phyloP scores from a whole-genome alignment of 2,329 filamentous ascomycete species.

The Gaeumannomyces tritici region DNA sequence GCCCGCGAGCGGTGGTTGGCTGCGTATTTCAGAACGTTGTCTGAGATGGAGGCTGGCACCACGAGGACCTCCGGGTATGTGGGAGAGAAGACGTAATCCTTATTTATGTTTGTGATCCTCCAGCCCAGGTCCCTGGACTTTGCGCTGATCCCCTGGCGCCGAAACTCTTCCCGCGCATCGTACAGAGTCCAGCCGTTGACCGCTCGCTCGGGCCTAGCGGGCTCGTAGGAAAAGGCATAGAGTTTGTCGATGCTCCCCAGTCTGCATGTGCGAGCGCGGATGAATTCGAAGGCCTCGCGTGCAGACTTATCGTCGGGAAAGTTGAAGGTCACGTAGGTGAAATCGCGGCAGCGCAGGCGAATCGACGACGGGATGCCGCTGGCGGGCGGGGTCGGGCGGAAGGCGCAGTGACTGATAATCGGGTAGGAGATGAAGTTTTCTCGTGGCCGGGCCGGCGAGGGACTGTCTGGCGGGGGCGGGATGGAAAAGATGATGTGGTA shows the following conservation, averaged over 20 bases:
- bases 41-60: conserved; percentile 85
- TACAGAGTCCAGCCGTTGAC: conserved; percentile 79
- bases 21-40: conserved; percentile 92
- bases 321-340: conserved; percentile 87
- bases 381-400: conserved; percentile 61
- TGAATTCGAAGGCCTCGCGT: conserved; percentile 78
- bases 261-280: conserved; percentile 72
- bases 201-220: conserved; percentile 61
- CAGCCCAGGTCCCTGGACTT: conserved; percentile 73
- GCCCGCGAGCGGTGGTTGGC: conserved; percentile 79
- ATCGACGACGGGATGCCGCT: conserved; percentile 71
- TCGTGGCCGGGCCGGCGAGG: conserved; percentile 17
- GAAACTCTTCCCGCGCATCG: conserved; percentile 76
- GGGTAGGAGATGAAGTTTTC: conserved; percentile 92
- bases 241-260: conserved; percentile 78
- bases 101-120: conserved; percentile 85
- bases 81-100: conserved; percentile 81
- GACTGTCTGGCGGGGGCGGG: conserved; percentile 22
- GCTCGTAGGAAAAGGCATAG: conserved; percentile 80
- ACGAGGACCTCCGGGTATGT: conserved; percentile 83
- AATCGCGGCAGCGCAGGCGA: conserved; percentile 83
- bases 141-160: conserved; percentile 75
- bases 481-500: conserved; percentile 50
- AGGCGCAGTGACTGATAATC: conserved; percentile 73
- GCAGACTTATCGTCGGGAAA: conserved; percentile 67